A percentile compares a stretch with the other conserved stretches of the same genome.
Evolutionary conservation across 208 protist species (phyloP).

Genomic region (Novymonas esmeraldas): DNA sequence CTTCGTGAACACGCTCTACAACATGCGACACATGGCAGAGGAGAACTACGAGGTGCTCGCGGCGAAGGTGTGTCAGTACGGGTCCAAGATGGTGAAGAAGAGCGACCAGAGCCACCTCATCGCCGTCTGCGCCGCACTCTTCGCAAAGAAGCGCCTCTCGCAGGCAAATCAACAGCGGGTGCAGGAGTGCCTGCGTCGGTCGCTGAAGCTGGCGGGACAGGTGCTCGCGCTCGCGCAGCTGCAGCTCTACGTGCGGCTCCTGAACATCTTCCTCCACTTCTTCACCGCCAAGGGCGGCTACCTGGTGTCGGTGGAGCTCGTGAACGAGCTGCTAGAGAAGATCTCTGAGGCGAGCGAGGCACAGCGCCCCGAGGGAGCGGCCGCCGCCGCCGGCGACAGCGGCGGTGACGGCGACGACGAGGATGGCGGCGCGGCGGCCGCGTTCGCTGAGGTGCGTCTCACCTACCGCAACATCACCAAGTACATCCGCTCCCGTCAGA

Average conservation of each 20-base stretch:
- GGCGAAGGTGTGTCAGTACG: conserved; percentile 90
- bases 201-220: conserved; percentile 92
- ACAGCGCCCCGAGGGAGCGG: conserved; percentile 25
- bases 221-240: conserved; percentile 76
- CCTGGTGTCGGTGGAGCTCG: conserved; percentile 49
- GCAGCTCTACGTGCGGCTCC: conserved; percentile 94
- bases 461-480: conserved; percentile 76
- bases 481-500: conserved; percentile 72
- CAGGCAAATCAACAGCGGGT: conserved; percentile 73
- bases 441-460: conserved; percentile 35
- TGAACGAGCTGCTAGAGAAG: conserved; percentile 60
- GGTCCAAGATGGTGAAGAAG: conserved; percentile 91
- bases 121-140: conserved; percentile 86
- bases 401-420: neutral
- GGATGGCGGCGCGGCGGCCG: conserved; percentile 9
- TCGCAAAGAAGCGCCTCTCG: conserved; percentile 74
- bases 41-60: conserved; percentile 94
- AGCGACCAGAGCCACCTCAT: conserved; percentile 91
- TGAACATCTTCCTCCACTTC: conserved; percentile 95
- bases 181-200: conserved; percentile 93
- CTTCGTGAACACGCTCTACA: conserved; percentile 72
- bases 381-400: neutral
- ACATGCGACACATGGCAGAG: conserved; percentile 56
- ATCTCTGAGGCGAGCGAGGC: conserved; percentile 54
- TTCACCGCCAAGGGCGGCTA: conserved; percentile 80